phyloP scores from a whole-genome alignment of 176 grass and related monocot genomes.

The Elaeis guineensis region DNA sequence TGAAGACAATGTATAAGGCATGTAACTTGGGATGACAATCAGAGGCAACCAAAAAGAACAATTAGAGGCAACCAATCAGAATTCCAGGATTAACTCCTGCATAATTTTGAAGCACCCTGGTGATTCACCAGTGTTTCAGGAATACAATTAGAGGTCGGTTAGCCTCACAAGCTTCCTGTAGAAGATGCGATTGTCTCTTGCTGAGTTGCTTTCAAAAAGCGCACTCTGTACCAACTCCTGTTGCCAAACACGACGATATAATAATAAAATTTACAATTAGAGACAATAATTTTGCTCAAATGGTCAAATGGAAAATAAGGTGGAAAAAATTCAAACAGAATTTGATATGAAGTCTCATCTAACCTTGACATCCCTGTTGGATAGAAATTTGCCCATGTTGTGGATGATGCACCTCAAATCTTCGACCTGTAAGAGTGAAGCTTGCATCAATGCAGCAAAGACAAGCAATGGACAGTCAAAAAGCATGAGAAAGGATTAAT shows the following conservation, averaged over 20 bases:
- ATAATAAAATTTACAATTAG: neutral
- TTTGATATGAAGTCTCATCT: neutral
- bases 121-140: too few relatives aligned
- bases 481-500: slow-evolving; percentile 4
- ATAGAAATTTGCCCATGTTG: slow-evolving; percentile 90
- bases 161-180: slow-evolving; percentile 79
- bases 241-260: slow-evolving; percentile 2
- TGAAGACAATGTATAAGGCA: too few relatives aligned
- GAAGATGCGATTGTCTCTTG: slow-evolving; percentile 81
- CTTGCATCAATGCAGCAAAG: slow-evolving; percentile 6
- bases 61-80: too few relatives aligned
- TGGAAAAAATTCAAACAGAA: neutral
- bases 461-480: neutral
- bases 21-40: too few relatives aligned
- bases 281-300: too few relatives aligned
- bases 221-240: slow-evolving; percentile 94
- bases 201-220: slow-evolving; percentile 82
- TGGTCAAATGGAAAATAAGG: neutral
- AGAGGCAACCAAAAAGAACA: too few relatives aligned
- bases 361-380: slow-evolving; percentile 89
- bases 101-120: too few relatives aligned
- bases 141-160: slow-evolving; percentile 23
- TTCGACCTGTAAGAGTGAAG: slow-evolving; percentile 57
- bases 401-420: slow-evolving; percentile 97
- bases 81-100: too few relatives aligned